Evolutionary conservation across 495 filamentous ascomycete genomes (phyloP).

Genomic region (Penicillium angulare): DNA sequence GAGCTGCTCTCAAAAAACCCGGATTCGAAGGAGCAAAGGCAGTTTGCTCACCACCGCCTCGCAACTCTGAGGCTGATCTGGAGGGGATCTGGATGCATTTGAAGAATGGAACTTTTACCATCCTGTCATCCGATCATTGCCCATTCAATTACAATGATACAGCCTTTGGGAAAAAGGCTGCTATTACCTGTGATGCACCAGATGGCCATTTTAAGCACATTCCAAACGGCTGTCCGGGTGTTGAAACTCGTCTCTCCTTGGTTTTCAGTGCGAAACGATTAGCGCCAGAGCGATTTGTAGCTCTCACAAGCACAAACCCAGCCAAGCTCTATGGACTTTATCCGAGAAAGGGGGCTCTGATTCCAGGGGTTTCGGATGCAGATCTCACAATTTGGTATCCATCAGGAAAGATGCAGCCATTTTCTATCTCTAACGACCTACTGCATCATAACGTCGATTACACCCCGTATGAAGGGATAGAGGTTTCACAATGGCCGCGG

Average conservation of each 20-base stretch:
- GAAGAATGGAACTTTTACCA: constrained; percentile 47
- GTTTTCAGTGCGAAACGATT: constrained; percentile 5
- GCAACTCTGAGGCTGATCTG: constrained; percentile 1
- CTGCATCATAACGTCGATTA: constrained; percentile 8
- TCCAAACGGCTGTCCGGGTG: constrained; percentile 7
- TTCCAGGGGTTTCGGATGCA: constrained; percentile 8
- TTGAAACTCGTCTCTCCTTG: constrained; percentile 6
- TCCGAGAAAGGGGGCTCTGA: neutral
- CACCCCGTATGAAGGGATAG: constrained; percentile 7
- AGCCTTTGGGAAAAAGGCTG: constrained; percentile 33
- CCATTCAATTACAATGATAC: constrained; percentile 40
- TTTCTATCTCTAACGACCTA: neutral
- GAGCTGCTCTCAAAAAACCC: constrained; percentile 36
- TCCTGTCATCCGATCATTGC: constrained; percentile 42
- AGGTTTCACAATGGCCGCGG: constrained; percentile 54
- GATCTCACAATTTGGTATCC: constrained; percentile 8
- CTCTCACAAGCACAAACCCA: constrained; percentile 7
- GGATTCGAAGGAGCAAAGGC: constrained; percentile 8
- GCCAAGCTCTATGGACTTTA: constrained; percentile 2
- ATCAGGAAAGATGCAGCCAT: neutral
- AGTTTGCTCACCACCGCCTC: constrained; percentile 5
- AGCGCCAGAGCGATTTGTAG: neutral
- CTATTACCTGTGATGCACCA: constrained; percentile 20
- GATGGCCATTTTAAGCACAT: constrained; percentile 39
- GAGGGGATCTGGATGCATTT: constrained; percentile 8